phyloP scores from a whole-genome alignment of 2,329 filamentous ascomycete genomes.

The Mycosphaerella sp. region DNA sequence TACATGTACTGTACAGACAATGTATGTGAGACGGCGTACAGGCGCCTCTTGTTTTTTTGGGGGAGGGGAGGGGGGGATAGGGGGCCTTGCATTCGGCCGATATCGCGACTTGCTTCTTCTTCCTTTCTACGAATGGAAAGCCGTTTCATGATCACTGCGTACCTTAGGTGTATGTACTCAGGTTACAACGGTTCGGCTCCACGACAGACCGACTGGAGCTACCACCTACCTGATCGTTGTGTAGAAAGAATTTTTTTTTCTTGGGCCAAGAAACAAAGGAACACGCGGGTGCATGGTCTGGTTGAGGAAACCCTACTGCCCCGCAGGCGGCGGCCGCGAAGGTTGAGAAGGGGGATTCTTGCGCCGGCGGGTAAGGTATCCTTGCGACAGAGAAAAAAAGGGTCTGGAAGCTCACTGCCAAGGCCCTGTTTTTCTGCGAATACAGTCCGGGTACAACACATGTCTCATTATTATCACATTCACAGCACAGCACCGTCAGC shows the following conservation, averaged over 20 bases:
- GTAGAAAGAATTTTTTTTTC: too few species aligned
- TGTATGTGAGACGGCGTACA: slow-evolving; percentile 12
- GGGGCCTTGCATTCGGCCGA: not conserved
- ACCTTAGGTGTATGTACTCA: not conserved
- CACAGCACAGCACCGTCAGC: not conserved
- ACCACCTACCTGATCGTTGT: too few species aligned
- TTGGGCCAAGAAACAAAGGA: too few species aligned
- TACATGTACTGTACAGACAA: too few species aligned
- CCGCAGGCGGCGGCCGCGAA: slow-evolving; percentile 13
- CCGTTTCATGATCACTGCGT: not conserved
- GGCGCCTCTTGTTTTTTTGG: slow-evolving; percentile 2
- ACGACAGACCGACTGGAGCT: not conserved
- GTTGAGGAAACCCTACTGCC: slow-evolving; percentile 4
- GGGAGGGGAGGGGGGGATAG: too few species aligned
- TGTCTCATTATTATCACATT: too few species aligned
- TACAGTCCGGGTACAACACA: too few species aligned
- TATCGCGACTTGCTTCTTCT: not conserved
- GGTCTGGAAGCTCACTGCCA: slow-evolving; percentile 4
- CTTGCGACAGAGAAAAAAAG: not conserved
- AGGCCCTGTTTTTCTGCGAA: not conserved
- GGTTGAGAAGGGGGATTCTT: slow-evolving; percentile 5
- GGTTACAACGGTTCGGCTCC: not conserved
- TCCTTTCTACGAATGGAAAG: not conserved
- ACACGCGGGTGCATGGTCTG: not conserved
- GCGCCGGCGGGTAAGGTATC: not conserved